A percentile compares a stretch with the other conserved stretches of the same genome.
Conservation (phyloP, 495 filamentous ascomycete genomes). For the Xylaria curta region DNA sequence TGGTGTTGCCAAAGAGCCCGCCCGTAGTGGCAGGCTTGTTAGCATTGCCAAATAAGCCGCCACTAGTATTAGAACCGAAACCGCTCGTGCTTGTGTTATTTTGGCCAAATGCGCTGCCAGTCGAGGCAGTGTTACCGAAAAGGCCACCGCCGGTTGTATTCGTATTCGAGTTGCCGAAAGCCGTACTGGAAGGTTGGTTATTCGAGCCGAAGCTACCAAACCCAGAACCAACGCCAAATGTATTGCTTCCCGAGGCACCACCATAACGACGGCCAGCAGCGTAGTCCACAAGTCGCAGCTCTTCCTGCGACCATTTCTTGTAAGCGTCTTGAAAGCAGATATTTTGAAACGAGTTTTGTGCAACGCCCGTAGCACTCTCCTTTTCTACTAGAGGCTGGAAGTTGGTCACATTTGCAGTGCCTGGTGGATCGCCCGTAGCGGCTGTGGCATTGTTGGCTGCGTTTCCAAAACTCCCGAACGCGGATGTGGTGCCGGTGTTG, state of each 20-base stretch:
- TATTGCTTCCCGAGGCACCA: conserved; percentile 78
- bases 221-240: conserved; percentile 73
- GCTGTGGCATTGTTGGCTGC: conserved; percentile 46
- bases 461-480: conserved; percentile 53
- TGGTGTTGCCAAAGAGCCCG: conserved; percentile 54
- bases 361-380: conserved; percentile 62
- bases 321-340: conserved; percentile 87
- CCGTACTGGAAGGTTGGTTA: conserved; percentile 41
- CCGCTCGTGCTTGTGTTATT: conserved; percentile 48
- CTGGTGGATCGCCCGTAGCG: conserved; percentile 57
- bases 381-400: conserved; percentile 85
- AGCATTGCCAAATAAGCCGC: conserved; percentile 52
- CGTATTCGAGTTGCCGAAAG: conserved; percentile 50
- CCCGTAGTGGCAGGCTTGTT: conserved; percentile 50
- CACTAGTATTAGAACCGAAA: conserved; percentile 47
- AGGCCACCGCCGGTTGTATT: conserved; percentile 51
- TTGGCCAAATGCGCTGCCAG: conserved; percentile 61
- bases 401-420: conserved; percentile 73
- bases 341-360: conserved; percentile 79
- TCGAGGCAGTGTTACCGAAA: conserved; percentile 53
- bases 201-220: conserved; percentile 61
- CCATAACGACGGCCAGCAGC: conserved; percentile 82
- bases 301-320: conserved; percentile 87
- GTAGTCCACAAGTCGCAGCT: conserved; percentile 89
- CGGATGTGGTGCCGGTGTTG: conserved; percentile 41